phyloP scores from a whole-genome alignment of 306 rosid genomes.

The Ochetophila trinervis region DNA sequence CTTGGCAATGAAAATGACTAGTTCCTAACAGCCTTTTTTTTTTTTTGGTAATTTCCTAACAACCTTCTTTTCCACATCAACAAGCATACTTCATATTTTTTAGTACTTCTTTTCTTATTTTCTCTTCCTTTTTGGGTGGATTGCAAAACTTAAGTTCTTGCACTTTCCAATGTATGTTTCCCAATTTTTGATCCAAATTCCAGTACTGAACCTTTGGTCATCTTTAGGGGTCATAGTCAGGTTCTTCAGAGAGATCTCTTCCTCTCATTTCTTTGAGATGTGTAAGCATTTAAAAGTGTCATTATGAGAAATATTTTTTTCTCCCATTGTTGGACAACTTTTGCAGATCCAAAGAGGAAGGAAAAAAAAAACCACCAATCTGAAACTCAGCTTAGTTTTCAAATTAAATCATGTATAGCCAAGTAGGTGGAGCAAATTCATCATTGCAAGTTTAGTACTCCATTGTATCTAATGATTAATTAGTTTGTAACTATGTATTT shows the following conservation, averaged over 20 bases:
- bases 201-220: constrained; percentile 26
- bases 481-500: too few relatives aligned
- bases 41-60: too few relatives aligned
- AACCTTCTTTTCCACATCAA: constrained; percentile 29
- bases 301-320: constrained; percentile 17
- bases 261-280: background rate
- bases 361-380: background rate
- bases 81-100: constrained; percentile 18
- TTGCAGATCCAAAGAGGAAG: constrained; percentile 18
- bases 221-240: constrained; percentile 21
- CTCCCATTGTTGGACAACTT: constrained; percentile 5
- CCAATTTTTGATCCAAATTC: constrained; percentile 32
- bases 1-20: constrained; percentile 42
- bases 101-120: background rate
- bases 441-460: too few relatives aligned
- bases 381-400: background rate
- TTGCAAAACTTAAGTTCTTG: constrained; percentile 10
- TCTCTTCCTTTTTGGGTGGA: constrained; percentile 29
- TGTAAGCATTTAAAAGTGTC: constrained; percentile 29
- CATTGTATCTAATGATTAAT: too few relatives aligned
- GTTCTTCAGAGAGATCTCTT: background rate
- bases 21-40: constrained; percentile 34
- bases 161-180: constrained; percentile 26
- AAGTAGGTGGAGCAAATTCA: too few relatives aligned
- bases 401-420: background rate